Evolutionary conservation across 345 rosid species (phyloP), one percentile per base, ranked within the genome.

Genomic region (Limnanthes douglasii): DNA sequence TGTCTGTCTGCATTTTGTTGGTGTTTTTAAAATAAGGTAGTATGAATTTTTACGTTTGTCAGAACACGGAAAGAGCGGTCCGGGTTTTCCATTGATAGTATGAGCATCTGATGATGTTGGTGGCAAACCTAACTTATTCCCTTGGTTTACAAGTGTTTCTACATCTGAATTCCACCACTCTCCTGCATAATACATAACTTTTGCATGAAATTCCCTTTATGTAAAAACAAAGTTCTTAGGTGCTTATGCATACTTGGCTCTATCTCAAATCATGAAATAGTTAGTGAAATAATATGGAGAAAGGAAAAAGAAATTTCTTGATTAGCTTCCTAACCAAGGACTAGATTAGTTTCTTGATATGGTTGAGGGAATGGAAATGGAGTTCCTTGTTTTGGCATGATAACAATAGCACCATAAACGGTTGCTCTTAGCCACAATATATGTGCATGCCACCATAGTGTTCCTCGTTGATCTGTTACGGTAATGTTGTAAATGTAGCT

Each of bases 161-260:
- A 70, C 67, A 22, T 78, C 75, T 8, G 70, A 36, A 49, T 74
- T 75, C 92, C 84, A 71, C 92, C 84, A 78, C 46, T 78, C 92
- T 41, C 62, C 90, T 78, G 53, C 18, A 20, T 15, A 41, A 31
- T 39, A 15, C n/a, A 34, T n/a, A n/a, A n/a, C n/a, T n/a, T n/a
- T n/a, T n/a, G n/a, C n/a, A n/a, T n/a, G n/a, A n/a, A n/a, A n/a
- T n/a, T n/a, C n/a, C n/a, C n/a, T n/a, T n/a, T n/a, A n/a, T n/a
- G n/a, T n/a, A n/a, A n/a, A n/a, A n/a, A n/a, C n/a, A n/a, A n/a
- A n/a, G n/a, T n/a, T n/a, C n/a, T n/a, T n/a, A n/a, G n/a, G n/a
- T n/a, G n/a, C n/a, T n/a, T n/a, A 29, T 11, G 8, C 11, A 24
- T 28, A 14, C 2, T 36, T 21, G 34, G 1, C 11, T 10, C 17